Percentiles rank a stretch among this genome's conserved stretches.
phyloP scores from a whole-genome alignment of 2,329 filamentous ascomycete genomes.

The Nemania diffusa region DNA sequence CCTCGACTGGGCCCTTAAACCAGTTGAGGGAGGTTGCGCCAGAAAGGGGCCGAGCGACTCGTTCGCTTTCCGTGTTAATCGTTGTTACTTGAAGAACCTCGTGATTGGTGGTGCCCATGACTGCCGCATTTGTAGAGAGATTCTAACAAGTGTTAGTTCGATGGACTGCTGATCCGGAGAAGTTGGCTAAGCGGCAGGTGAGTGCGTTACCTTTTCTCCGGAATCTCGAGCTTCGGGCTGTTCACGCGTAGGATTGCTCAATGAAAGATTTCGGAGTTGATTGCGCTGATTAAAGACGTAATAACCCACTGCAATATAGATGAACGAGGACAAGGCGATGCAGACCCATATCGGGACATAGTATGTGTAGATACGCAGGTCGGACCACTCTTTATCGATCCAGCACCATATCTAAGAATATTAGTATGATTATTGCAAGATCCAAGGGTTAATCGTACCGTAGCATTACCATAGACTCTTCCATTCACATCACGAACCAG shows the following conservation, averaged over 20 bases:
- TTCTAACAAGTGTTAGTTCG: conserved; percentile 40
- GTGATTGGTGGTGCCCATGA: conserved; percentile 48
- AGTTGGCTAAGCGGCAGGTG: background rate
- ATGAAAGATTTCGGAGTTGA: conserved; percentile 59
- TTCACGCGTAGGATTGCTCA: conserved; percentile 54
- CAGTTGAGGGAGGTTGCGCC: conserved; percentile 41
- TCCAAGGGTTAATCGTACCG: conserved; percentile 53
- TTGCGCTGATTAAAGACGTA: conserved; percentile 70
- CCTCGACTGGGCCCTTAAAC: conserved; percentile 46
- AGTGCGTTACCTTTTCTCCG: conserved; percentile 46
- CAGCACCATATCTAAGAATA: conserved; percentile 68
- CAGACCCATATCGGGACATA: conserved; percentile 71
- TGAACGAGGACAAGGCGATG: conserved; percentile 63
- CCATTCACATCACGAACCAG: conserved; percentile 58
- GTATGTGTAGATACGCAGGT: conserved; percentile 69
- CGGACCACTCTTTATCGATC: conserved; percentile 65
- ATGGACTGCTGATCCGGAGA: background rate
- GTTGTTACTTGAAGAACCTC: conserved; percentile 49
- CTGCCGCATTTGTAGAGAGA: conserved; percentile 47
- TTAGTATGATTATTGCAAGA: conserved; percentile 26
- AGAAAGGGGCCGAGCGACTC: conserved; percentile 30
- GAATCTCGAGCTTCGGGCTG: conserved; percentile 44
- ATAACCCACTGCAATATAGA: conserved; percentile 68
- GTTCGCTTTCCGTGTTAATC: conserved; percentile 43
- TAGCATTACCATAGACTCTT: conserved; percentile 65